These are phyloP conservation scores for Colletotrichum noveboracense DNA, from an alignment of 2,329 filamentous ascomycete species.

Conservation along the genomic window DNA sequence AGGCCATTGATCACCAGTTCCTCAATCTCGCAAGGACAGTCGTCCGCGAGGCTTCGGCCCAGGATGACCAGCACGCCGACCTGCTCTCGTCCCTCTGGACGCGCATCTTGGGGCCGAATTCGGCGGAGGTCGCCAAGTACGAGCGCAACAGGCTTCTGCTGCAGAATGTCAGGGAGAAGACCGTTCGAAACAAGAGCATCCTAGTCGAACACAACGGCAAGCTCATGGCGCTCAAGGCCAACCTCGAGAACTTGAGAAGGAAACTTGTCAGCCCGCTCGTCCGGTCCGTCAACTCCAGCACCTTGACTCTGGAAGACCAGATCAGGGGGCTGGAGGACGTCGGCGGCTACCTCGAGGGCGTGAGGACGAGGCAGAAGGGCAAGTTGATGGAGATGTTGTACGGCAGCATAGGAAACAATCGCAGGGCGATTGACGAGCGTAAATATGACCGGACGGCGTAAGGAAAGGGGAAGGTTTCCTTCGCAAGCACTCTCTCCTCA, in stretches of 20 bases:
- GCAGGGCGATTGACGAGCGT: slow-evolving; percentile 36
- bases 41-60: slow-evolving; percentile 79
- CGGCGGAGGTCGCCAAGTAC: slow-evolving; percentile 81
- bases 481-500: background rate
- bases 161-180: slow-evolving; percentile 78
- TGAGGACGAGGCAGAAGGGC: slow-evolving; percentile 80
- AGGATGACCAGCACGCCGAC: slow-evolving; percentile 82
- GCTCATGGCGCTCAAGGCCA: slow-evolving; percentile 82
- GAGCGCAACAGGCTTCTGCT: slow-evolving; percentile 87
- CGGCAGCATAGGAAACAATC: slow-evolving; percentile 46
- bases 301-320: slow-evolving; percentile 82
- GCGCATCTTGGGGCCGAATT: slow-evolving; percentile 78
- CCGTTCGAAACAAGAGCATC: slow-evolving; percentile 85
- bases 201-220: slow-evolving; percentile 87
- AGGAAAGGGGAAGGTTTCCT: background rate
- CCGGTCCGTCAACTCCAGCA: slow-evolving; percentile 69
- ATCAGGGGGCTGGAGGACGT: slow-evolving; percentile 83
- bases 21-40: slow-evolving; percentile 86
- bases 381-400: slow-evolving; percentile 84
- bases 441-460: slow-evolving; percentile 10
- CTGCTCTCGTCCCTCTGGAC: slow-evolving; percentile 87
- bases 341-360: slow-evolving; percentile 75
- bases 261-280: slow-evolving; percentile 88
- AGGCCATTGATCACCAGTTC: slow-evolving; percentile 89
- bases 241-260: slow-evolving; percentile 81